Base-by-base conservation (phyloP, 1,139 yeast species). In the Magnusiomyces fungicola region DNA sequence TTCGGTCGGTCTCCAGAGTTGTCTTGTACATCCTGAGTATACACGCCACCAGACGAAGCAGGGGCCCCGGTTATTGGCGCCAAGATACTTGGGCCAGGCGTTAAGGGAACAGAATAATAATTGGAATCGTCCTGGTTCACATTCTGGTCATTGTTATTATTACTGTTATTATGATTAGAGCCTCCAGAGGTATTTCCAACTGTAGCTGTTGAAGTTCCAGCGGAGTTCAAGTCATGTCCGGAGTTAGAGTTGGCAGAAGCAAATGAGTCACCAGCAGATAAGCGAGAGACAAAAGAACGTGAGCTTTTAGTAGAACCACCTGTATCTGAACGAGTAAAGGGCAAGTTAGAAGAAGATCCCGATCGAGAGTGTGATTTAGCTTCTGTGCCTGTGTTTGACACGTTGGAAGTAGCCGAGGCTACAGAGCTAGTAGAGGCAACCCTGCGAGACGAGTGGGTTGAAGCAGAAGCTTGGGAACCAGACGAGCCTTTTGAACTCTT, bases 301-400 rank as follows among this genome's bases (percentile, higher is more conserved):
- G 56, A 53, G 5, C 71, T 66, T 49, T 65, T 59, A 12, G 70
- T 58, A 29, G 73, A 68, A 30, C 69, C 69, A 52, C 68, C 72
- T 6, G 75, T 71, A 53, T 71, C 75, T 19, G 68, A 58, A 42
- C 74, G 63, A 24, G 68, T 59, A 56, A 71, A 69, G 2, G 43
- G 33, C 12, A 25, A 21, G 10, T 12, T 24, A 10, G 42, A 4
- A 5, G 27, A 5, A n/a, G 30, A 2, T 6, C 16, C 16, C 12
- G 44, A n/a, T n/a, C n/a, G n/a, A n/a, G n/a, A n/a, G 22, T n/a
- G 3, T 22, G 10, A 7, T n/a, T n/a, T n/a, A n/a, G n/a, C n/a
- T n/a, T n/a, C n/a, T n/a, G n/a, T n/a, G n/a, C n/a, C n/a, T n/a
- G n/a, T n/a, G n/a, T n/a, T n/a, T n/a, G n/a, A n/a, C n/a, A n/a